A percentile compares a stretch with the other conserved stretches of the same genome.
phyloP scores from a whole-genome alignment of 345 rosid species.

The Moringa oleifera region DNA sequence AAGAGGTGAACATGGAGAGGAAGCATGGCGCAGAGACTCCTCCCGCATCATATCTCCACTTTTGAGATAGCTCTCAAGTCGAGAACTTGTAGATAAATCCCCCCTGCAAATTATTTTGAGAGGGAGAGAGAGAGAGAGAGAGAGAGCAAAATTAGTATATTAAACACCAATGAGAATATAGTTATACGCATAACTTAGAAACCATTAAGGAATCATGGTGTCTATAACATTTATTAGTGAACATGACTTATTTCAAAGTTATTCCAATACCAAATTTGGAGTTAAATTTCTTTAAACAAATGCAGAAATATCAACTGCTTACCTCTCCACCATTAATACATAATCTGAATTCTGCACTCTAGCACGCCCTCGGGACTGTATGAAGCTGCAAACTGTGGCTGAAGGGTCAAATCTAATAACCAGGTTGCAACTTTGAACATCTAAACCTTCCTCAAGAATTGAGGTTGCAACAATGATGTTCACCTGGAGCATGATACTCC shows the following conservation, averaged over 20 bases:
- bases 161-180: not conserved
- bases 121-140: constrained; percentile 1
- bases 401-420: constrained; percentile 88
- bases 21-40: constrained; percentile 54
- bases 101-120: constrained; percentile 36
- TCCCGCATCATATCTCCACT: constrained; percentile 74
- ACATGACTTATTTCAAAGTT: not conserved
- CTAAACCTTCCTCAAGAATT: constrained; percentile 93
- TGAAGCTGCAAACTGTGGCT: constrained; percentile 75
- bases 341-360: constrained; percentile 81
- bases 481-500: constrained; percentile 40
- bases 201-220: too few species aligned
- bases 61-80: constrained; percentile 48
- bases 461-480: constrained; percentile 90
- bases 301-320: not conserved
- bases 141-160: not conserved
- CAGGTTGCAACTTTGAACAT: constrained; percentile 84
- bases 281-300: too few species aligned
- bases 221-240: not conserved
- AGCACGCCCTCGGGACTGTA: constrained; percentile 98
- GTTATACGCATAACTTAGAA: not conserved
- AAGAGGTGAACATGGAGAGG: constrained; percentile 51
- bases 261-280: not conserved
- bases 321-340: constrained; percentile 73
- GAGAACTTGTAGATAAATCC: constrained; percentile 41